phyloP scores from a whole-genome alignment of 2,329 filamentous ascomycete genomes.

The Chalara sp. region DNA sequence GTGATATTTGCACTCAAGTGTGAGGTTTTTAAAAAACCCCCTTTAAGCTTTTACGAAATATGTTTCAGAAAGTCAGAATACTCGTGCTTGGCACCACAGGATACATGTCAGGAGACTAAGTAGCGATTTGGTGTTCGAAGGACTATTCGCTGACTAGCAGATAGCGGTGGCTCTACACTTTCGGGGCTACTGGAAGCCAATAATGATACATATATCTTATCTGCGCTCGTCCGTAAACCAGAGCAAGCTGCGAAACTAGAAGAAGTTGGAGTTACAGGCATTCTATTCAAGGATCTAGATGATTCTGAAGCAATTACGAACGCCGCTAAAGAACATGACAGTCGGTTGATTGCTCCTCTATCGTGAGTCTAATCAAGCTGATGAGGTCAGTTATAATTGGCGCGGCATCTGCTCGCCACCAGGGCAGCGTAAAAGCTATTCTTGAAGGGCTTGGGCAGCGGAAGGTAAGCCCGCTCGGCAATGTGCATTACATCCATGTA shows the following conservation, averaged over 20 bases:
- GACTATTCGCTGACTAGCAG: too few species aligned
- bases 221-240: conserved; percentile 18
- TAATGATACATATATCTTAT: conserved; percentile 1
- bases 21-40: too few species aligned
- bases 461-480: too few species aligned
- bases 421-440: neutral
- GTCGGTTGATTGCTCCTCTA: conserved; percentile 1
- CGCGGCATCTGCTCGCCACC: conserved; percentile 33
- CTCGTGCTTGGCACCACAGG: too few species aligned
- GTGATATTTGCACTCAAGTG: too few species aligned
- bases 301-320: conserved; percentile 13
- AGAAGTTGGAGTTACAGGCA: conserved; percentile 13
- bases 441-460: too few species aligned
- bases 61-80: too few species aligned
- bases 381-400: conserved; percentile 34
- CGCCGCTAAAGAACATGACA: conserved; percentile 16
- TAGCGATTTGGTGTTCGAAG: too few species aligned
- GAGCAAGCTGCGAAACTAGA: conserved; percentile 17
- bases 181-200: conserved; percentile 7
- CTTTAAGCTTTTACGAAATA: too few species aligned
- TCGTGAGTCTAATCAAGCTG: neutral
- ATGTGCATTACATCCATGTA: too few species aligned
- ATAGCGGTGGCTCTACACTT: conserved; percentile 2
- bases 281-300: conserved; percentile 19
- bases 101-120: too few species aligned